Percentiles rank a stretch among this genome's conserved stretches.
Conservation (phyloP, 2,329 filamentous ascomycete genomes). For the Sordariomycetes sp. region DNA sequence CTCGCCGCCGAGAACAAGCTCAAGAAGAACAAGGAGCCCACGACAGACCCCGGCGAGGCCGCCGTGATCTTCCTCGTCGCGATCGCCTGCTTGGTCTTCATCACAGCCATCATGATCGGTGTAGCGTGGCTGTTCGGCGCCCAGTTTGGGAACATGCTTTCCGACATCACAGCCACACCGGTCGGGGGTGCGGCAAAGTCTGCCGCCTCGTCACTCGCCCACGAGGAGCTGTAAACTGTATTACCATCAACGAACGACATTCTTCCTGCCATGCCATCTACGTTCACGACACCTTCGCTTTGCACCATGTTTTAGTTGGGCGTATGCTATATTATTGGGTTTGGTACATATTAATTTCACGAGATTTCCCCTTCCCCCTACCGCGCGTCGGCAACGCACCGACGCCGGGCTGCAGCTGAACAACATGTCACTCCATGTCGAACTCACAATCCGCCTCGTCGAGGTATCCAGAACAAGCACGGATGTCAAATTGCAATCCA, state of each 20-base stretch:
- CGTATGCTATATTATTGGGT: constrained; percentile 1
- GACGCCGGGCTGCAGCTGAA: too few species aligned
- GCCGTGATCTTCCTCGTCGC: constrained; percentile 60
- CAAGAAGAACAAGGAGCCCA: constrained; percentile 28
- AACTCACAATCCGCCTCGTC: too few species aligned
- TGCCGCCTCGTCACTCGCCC: constrained; percentile 12
- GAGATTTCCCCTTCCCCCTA: constrained; percentile 16
- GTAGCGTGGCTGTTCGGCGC: constrained; percentile 74
- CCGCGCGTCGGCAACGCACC: too few species aligned
- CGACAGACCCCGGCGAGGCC: constrained; percentile 48
- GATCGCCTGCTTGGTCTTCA: constrained; percentile 56
- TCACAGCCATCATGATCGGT: constrained; percentile 70
- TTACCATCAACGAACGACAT: not conserved
- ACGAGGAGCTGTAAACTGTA: constrained; percentile 23
- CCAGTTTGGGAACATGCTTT: constrained; percentile 54
- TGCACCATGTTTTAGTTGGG: not conserved
- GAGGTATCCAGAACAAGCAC: constrained; percentile 49
- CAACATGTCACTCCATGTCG: too few species aligned
- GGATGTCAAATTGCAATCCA: constrained; percentile 99
- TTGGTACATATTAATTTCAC: constrained; percentile 15
- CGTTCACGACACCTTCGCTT: not conserved
- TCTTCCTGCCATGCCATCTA: not conserved
- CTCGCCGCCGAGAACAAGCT: constrained; percentile 31
- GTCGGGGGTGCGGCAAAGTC: not conserved
- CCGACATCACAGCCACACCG: constrained; percentile 9